Percentiles rank a stretch among this genome's conserved stretches.
Evolutionary conservation across 1,284 basidiomycete genomes (phyloP).

Genomic region (Chondrostereum purpureum): DNA sequence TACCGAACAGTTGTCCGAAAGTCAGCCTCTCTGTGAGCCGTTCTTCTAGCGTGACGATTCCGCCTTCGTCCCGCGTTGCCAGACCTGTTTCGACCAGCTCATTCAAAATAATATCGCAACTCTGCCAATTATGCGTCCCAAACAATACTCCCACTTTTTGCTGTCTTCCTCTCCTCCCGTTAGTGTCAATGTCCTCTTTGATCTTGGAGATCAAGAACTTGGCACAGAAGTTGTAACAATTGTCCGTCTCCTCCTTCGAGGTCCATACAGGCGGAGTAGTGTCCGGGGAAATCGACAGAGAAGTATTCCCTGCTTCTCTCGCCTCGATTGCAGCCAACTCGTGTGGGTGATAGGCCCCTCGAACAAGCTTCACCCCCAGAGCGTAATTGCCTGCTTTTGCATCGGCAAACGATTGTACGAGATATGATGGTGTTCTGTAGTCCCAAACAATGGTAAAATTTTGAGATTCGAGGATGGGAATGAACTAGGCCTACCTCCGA

Average conservation of each 20-base stretch:
- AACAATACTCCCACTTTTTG: constrained; percentile 70
- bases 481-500: constrained; percentile 39
- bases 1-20: constrained; percentile 83
- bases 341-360: constrained; percentile 87
- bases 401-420: constrained; percentile 62
- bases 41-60: constrained; percentile 34
- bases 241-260: constrained; percentile 72
- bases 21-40: constrained; percentile 63
- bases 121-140: constrained; percentile 81
- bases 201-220: constrained; percentile 57
- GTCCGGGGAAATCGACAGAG: constrained; percentile 49
- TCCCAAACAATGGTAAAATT: constrained; percentile 3
- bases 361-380: constrained; percentile 90
- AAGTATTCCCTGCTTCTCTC: constrained; percentile 17
- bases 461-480: constrained; percentile 10
- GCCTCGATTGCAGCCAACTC: constrained; percentile 53
- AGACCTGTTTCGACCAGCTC: constrained; percentile 56
- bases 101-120: constrained; percentile 54
- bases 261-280: constrained; percentile 60
- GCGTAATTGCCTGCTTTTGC: constrained; percentile 69
- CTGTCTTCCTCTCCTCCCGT: constrained; percentile 11
- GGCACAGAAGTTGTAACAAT: constrained; percentile 70
- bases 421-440: constrained; percentile 62
- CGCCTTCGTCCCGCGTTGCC: constrained; percentile 30
- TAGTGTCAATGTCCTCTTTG: constrained; percentile 31